These are phyloP conservation scores for Cystobasidium pallidum DNA, from an alignment of 1,284 basidiomycete genomes.

Conservation along the genomic window DNA sequence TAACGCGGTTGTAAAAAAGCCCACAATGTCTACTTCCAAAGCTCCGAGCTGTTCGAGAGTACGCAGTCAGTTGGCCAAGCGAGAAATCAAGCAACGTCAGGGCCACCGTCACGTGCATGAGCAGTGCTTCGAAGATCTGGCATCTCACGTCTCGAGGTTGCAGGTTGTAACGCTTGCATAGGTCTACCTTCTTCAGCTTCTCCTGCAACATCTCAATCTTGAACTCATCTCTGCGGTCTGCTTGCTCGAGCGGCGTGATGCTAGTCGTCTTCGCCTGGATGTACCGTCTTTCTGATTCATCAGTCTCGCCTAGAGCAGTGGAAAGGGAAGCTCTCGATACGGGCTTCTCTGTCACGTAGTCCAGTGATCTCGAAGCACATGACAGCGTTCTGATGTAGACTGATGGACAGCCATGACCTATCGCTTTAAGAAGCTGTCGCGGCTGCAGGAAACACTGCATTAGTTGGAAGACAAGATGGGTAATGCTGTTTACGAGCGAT, in stretches of 20 bases:
- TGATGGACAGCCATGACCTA: background rate
- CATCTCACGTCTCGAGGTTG: conserved; percentile 35
- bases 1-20: background rate
- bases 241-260: conserved; percentile 11
- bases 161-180: conserved; percentile 29
- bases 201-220: background rate
- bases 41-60: conserved; percentile 31
- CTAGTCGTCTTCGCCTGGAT: conserved; percentile 1
- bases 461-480: background rate
- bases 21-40: conserved; percentile 34
- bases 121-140: too few relatives aligned
- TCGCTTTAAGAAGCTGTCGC: background rate
- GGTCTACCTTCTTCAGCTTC: conserved; percentile 30
- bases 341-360: background rate
- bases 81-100: conserved; percentile 10
- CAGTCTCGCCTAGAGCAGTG: background rate
- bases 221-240: background rate
- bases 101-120: conserved; percentile 13
- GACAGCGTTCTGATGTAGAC: background rate
- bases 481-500: background rate
- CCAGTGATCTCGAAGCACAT: background rate
- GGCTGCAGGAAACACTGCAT: conserved; percentile 4
- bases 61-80: background rate
- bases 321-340: background rate
- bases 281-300: conserved; percentile 16